phyloP scores from a whole-genome alignment of 352 stramenopile genomes.

The Lagenidium giganteum region DNA sequence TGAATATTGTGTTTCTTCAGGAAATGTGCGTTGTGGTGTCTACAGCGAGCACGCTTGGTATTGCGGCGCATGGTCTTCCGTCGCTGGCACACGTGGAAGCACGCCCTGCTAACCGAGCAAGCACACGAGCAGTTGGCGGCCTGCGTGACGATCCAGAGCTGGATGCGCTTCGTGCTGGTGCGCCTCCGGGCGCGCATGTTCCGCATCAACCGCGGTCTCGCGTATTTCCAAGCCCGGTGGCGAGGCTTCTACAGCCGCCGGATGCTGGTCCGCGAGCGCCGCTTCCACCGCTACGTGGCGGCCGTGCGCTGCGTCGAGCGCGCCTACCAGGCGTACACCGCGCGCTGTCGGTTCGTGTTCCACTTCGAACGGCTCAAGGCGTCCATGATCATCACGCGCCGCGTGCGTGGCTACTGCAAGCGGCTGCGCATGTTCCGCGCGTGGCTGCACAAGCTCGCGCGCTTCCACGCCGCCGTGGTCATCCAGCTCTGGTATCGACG shows the following conservation, averaged over 20 bases:
- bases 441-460: conserved; percentile 36
- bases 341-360: conserved; percentile 22
- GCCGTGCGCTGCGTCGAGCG: conserved; percentile 31
- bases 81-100: conserved; percentile 31
- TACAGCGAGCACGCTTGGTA: conserved; percentile 25
- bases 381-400: conserved; percentile 29
- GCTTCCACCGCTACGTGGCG: conserved; percentile 28
- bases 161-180: conserved; percentile 23
- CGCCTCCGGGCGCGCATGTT: conserved; percentile 18
- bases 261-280: conserved; percentile 26
- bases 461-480: conserved; percentile 44
- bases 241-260: conserved; percentile 42
- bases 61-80: conserved; percentile 19
- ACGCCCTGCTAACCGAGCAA: conserved; percentile 11
- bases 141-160: conserved; percentile 50
- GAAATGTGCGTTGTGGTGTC: conserved; percentile 36
- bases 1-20: conserved; percentile 11
- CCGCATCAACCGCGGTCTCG: conserved; percentile 22
- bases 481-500: conserved; percentile 50
- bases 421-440: conserved; percentile 25
- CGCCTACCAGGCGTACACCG: conserved; percentile 30
- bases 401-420: conserved; percentile 28
- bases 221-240: conserved; percentile 38
- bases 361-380: conserved; percentile 26
- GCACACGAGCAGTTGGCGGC: conserved; percentile 38